Base-by-base conservation (phyloP, 1,139 yeast species). In the Wickerhamomyces sp. region DNA sequence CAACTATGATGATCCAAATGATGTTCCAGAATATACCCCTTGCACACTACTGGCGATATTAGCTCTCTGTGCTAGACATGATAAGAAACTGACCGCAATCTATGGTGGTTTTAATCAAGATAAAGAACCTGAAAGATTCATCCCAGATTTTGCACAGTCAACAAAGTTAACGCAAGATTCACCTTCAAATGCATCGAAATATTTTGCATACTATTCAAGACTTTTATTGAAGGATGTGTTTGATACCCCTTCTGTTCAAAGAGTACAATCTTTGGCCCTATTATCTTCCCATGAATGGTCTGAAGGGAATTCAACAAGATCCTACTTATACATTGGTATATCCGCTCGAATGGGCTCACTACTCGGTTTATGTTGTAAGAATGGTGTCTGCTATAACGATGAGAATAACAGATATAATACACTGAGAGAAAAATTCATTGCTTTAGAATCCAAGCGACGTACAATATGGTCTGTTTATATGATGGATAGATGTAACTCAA, bases 281-380 rank as follows among this genome's bases (percentile, higher is more conserved):
- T 46, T 67, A 7, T 64, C 70, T 37, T 60, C 68, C 33, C 71
- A 67, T 48, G 70, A 67, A 48, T 67, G 72, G 71, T 69, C 70
- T 0, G 70, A 65, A 40, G 66, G 67, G 12, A 64, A 64, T 41
- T 63, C 59, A 15, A 59, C 68, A 5, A 46, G 71, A 40, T 64
- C 70, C 31, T 65, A 58, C 40, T 46, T 66, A 24, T 67, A 67
- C 35, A 59, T 63, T 14, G 71, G 71, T 5, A 58, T 66, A 17
- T 72, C 72, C 4, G 64, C 70, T 0, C 47, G 71, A 50, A 67
- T 67, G 72, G 67, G 67, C 0, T 49, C 64, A n/a, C 58, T 65
- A 5, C 41, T 67, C 18, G 69, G 70, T 0, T 38, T 65, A 8
- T 67, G 67, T 27, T 40, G 45, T 40, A 29, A 45, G 19, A 34